Evolutionary conservation across 1,284 basidiomycete genomes (phyloP), one percentile per base, ranked within the genome.

Genomic region (Melampsora americana): DNA sequence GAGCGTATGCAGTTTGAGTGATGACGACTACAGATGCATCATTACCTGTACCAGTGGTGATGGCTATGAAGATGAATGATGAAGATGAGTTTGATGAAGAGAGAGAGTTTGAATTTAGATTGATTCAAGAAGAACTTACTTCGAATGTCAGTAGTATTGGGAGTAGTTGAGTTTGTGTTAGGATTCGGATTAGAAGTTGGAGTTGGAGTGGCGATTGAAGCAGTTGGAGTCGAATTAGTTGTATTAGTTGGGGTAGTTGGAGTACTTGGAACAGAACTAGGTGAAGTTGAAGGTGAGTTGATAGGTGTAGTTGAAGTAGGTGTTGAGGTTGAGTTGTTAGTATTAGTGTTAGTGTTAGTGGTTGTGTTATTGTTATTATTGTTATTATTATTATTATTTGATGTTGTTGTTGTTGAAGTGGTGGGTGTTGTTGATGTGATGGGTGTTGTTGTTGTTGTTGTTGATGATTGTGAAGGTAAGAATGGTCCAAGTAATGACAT

Each of bases 11-110:
- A 48, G 73, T 76, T 35, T 69, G 73, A 26, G 73, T 76, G 46
- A 76, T 30, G 5, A 76, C 66, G n/a, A 76, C 26, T 12, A 76
- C 32, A 3, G 73, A 76, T 20, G 66, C 42, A 30, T 53, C 39
- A 16, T n/a, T 20, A 32, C 73, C 73, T 35, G 60, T 44, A 6
- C 59, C 60, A 16, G 50, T 42, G 23, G 73, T 76, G 46, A 76
- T 68, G 23, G 73, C 73, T 76, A 7, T 2, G 3, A 53, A 64
- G 23, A 16, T 20, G 61, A n/a, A n/a, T n/a, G 14, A n/a, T 42
- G 5, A 32, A 56, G 16, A 46, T 53, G 0, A 68, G 66, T 42
- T 48, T 46, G 0, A 23, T 28, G 5, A 0, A 42, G 42, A 46
- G n/a, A n/a, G n/a, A 32, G 5, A 39, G 20, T 26, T 48, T 30